Base-by-base conservation (phyloP, 2,329 filamentous ascomycete species). In the Aspergillus caelatus region DNA sequence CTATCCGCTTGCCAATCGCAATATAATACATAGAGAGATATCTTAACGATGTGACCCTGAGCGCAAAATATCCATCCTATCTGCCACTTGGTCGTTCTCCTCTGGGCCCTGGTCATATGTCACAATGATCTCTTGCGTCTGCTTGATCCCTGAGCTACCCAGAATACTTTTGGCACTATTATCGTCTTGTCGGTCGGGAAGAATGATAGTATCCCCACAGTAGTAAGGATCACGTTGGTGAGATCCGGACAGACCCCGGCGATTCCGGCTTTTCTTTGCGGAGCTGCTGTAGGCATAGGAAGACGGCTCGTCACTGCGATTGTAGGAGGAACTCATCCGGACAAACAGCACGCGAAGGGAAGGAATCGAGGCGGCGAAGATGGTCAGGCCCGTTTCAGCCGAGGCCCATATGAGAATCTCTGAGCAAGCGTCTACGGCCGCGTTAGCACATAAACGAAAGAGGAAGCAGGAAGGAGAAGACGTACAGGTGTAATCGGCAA, bases 281-380 rank as follows among this genome's bases (percentile, higher is more conserved):
- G 50, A 53, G 50, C 11, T 53, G 30, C 28, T n/a, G 48, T 52
- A 19, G 26, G 16, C 14, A n/a, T 53, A n/a, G 14, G 50, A 53
- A 11, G 50, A 53, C 8, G 30, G 50, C n/a, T 53, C 50, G 10
- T 53, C 50, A 14, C n/a, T 53, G 19, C 30, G 50, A 23, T 53
- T 26, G n/a, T 53, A 53, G 19, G 50, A 53, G 26, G 50, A 53
- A 9, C 60, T 61, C 11, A 67, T 62, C 41, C 67, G 63, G 14
- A 69, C 52, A 41, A 74, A 57, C 21, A 76, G 66, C 10, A 70
- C 65, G 8, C 74, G 71, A 7, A 73, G 67, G 45, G 68, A 68
- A 8, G 73, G 72, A 7, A 75, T 70, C 1, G 69, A 75, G 12
- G 67, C 65, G 11, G 72, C 72, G 14, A 75, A 62, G 45, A 74